Evolutionary conservation across 164 flowering plant genomes (phyloP), one percentile per base, ranked within the genome.

Genomic region (Aristolochia fimbriata): DNA sequence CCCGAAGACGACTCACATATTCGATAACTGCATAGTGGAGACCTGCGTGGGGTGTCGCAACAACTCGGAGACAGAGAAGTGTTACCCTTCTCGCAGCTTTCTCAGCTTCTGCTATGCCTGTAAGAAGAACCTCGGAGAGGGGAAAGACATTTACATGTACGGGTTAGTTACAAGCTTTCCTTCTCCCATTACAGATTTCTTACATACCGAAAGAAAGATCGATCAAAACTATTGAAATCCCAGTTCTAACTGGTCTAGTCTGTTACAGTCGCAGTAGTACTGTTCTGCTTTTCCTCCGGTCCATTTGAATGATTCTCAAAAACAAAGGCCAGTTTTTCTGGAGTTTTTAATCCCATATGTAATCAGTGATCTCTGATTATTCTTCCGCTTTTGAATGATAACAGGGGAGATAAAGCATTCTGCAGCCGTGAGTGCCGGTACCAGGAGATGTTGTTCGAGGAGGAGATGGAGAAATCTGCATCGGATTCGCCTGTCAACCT

Each of bases 381-480:
- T 21, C 6, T 21, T 27, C 19, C 23, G 27, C 15, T 13, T 21
- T 13, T 20, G 9, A 49, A 11, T 22, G 19, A 22, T 20, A 8
- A 53, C 81, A 83, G 97, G 65, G 97, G 95, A 0, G 95, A 90
- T 80, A 85, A 83, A 62, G 92, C 95, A 19, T 91, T 91, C 70
- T 91, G 97, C 87, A 91, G 97, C 65, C 41, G 65, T 8, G 85
- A 79, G 63, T 91, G 97, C 79, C 74, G 95, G n/a, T 62, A 67
- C 63, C 71, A 82, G 73, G 88, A 81, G 83, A 84, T 90, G 71
- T 30, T 80, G 60, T 56, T 78, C 22, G 94, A 85, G 17, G 91
- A 81, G 69, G 80, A 68, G 60, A 65, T 64, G 65, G 82, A 80
- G 67, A 74, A 80, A 45, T 30, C 61, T 47, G 71, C 65, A 13